phyloP scores from a whole-genome alignment of 805 yeast genomes.

The Ogataea chonburiensis region DNA sequence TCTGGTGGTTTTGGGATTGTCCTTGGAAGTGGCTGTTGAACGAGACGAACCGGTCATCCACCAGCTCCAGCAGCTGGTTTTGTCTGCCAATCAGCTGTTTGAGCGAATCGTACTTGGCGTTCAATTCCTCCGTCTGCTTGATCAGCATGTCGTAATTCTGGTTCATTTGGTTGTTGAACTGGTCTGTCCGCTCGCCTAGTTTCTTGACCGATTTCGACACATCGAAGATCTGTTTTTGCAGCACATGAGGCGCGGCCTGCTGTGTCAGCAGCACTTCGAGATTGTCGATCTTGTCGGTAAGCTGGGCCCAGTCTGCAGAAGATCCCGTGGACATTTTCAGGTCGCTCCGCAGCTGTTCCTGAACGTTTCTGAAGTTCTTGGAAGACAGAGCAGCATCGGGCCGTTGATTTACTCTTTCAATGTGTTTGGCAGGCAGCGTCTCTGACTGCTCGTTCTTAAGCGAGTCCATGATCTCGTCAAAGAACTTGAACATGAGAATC shows the following conservation, averaged over 20 bases:
- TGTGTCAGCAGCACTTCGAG: conserved; percentile 9
- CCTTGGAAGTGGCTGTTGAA: conserved; percentile 19
- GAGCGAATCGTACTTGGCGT: conserved; percentile 16
- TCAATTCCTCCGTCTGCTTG: conserved; percentile 15
- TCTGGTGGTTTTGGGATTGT: conserved; percentile 22
- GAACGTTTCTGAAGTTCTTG: conserved; percentile 18
- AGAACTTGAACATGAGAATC: conserved; percentile 56
- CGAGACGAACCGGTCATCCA: conserved; percentile 17
- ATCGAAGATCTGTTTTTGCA: conserved; percentile 26
- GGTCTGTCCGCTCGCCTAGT: conserved; percentile 12
- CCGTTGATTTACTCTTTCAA: conserved; percentile 30
- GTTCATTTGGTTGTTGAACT: conserved; percentile 6
- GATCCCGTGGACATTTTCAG: background rate
- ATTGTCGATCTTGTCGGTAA: conserved; percentile 9
- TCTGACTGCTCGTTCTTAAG: conserved; percentile 24
- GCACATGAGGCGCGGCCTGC: conserved; percentile 11
- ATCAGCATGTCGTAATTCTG: conserved; percentile 9
- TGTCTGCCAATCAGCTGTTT: conserved; percentile 15
- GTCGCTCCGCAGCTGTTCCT: conserved; percentile 11
- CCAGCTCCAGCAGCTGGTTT: conserved; percentile 17
- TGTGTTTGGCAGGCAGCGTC: conserved; percentile 32
- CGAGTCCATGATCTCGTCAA: conserved; percentile 41
- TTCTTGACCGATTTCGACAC: conserved; percentile 19
- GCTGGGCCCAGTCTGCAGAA: conserved; percentile 3
- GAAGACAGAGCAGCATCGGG: conserved; percentile 4